Evolutionary conservation across 2,329 filamentous ascomycete species (phyloP), one percentile per base, ranked within the genome.

Genomic region (Sporothrix brunneoviolacea): DNA sequence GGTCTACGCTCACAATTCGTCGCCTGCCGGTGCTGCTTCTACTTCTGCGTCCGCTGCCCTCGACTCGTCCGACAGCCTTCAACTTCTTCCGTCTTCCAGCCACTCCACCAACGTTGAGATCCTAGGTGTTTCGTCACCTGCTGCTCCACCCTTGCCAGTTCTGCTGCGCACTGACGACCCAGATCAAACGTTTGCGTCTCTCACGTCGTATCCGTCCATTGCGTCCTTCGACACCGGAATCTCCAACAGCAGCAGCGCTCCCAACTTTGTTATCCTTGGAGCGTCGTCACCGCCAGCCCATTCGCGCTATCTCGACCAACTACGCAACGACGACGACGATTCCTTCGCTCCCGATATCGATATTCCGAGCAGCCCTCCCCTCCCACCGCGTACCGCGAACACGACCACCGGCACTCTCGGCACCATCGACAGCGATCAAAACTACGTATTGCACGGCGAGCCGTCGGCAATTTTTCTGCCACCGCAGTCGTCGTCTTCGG

Each of bases 361-460:
- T 7, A 18, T 49, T 8, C 28, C 41, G 19, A 55, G 47, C 45
- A 55, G 54, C 41, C 55, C 53, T 13, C 54, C 50, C 8, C 35
- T 51, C 4, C 56, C 35, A 4, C 52, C 53, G 13, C 55, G 44
- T 21, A 52, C 50, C 60, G 61, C 42, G 65, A 39, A 44, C 21
- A 46, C 47, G 8, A 49, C 48, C 5, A 32, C 65, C 30, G 63
- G 59, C 13, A 68, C 67, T 7, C 61, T 65, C 30, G 63, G 59
- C 13, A 68, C 68, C 8, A 61, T 64, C 8, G 68, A 69, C 48
- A 70, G 66, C 53, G 67, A 73, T 54, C 64, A 67, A 47, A 83
- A 83, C 57, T 82, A 78, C 64, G 64, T 80, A 15, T 59, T 82
- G 16, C 70, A 79, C 62, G 70, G 70, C 45, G 68, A 70, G 19